Evolutionary conservation across 306 rosid genomes (phyloP).

Genomic region (Dicorynia guianensis): DNA sequence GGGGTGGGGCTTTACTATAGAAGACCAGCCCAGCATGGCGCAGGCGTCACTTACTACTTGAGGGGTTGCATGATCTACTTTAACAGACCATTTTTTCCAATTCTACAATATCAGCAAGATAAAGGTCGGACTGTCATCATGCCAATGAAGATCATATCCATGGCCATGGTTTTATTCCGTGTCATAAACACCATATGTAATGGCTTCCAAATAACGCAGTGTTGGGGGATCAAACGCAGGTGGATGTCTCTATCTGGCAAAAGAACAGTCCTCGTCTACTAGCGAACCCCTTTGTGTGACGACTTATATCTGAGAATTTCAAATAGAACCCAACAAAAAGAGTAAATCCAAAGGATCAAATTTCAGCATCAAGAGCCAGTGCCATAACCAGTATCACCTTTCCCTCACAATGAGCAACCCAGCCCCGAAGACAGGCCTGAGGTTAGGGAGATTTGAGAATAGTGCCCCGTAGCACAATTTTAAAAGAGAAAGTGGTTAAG

Average conservation of each 20-base stretch:
- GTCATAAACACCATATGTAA: neutral
- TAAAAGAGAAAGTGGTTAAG: neutral
- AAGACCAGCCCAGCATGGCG: neutral
- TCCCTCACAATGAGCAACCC: neutral
- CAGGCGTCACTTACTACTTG: neutral
- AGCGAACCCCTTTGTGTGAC: neutral
- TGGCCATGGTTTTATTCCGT: too few species aligned
- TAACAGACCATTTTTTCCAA: neutral
- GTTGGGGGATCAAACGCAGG: neutral
- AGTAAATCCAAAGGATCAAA: too few species aligned
- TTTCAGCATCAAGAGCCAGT: neutral
- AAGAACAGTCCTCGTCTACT: neutral
- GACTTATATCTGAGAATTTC: neutral
- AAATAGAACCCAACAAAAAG: neutral
- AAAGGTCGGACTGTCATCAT: neutral
- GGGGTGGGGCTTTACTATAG: too few species aligned
- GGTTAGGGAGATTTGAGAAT: neutral
- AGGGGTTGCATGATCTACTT: slow-evolving; percentile 1
- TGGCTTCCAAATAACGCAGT: slow-evolving; percentile 2
- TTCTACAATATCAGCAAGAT: neutral
- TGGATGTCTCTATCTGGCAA: neutral
- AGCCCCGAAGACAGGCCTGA: neutral
- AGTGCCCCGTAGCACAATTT: neutral
- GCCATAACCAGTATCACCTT: slow-evolving; percentile 4
- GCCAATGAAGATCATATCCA: neutral